A percentile compares a stretch with the other conserved stretches of the same genome.
phyloP scores from a whole-genome alignment of 805 yeast species.

The Scheffersomyces spartinae region DNA sequence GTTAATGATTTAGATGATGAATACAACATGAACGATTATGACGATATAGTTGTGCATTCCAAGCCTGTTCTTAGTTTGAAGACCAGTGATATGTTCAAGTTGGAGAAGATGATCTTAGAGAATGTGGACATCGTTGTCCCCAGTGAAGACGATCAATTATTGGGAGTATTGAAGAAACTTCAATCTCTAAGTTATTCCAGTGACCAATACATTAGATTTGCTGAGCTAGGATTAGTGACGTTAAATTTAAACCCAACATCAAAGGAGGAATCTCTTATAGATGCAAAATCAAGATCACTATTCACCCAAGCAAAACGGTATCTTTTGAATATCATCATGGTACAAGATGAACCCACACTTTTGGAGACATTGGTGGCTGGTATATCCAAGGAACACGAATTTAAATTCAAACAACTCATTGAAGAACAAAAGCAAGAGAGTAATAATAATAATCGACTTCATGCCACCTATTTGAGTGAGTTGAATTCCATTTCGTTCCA shows the following conservation, averaged over 20 bases:
- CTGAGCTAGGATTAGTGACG: slow-evolving; percentile 41
- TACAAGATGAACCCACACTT: slow-evolving; percentile 62
- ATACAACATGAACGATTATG: slow-evolving; percentile 53
- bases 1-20: slow-evolving; percentile 45
- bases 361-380: slow-evolving; percentile 59
- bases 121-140: slow-evolving; percentile 35
- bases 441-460: slow-evolving; percentile 31
- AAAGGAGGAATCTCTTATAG: slow-evolving; percentile 35
- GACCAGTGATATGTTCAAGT: slow-evolving; percentile 33
- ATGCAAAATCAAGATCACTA: slow-evolving; percentile 46
- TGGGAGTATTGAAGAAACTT: slow-evolving; percentile 31
- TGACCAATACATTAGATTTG: no score
- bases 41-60: slow-evolving; percentile 45
- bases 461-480: slow-evolving; percentile 38
- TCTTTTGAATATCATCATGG: slow-evolving; percentile 68
- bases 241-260: slow-evolving; percentile 46
- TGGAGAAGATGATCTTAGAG: slow-evolving; percentile 32
- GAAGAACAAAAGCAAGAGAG: slow-evolving; percentile 33
- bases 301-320: slow-evolving; percentile 74
- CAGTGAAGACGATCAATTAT: slow-evolving; percentile 42
- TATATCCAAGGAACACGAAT: slow-evolving; percentile 61
- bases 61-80: slow-evolving; percentile 36
- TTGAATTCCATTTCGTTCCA: slow-evolving; percentile 45
- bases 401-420: slow-evolving; percentile 44
- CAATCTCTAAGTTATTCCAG: no score